Base-by-base conservation (phyloP, 2,329 filamentous ascomycete genomes). In the Leptodontidium sp. region DNA sequence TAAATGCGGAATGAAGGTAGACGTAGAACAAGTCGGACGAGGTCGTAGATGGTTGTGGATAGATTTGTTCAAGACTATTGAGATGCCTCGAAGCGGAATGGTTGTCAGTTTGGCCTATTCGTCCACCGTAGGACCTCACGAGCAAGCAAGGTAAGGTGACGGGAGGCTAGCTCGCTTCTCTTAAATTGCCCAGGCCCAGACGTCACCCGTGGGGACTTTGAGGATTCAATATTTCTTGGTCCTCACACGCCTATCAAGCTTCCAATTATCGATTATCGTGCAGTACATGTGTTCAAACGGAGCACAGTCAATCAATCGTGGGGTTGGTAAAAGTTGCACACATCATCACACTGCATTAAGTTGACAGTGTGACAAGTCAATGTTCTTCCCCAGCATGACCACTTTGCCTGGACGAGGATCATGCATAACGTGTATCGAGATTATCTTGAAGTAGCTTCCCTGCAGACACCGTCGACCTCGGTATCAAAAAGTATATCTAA, bases 401-500 rank as follows among this genome's bases (percentile, higher is more conserved):
- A 40, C 17, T 15, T 38, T 66, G 50, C 53, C n/a, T 50, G 55
- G 43, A 59, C 14, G 63, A 45, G 53, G 55, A 66, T 65, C 66
- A 66, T 67, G 64, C 68, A 70, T 52, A 68, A 65, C 58, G 17
- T 63, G 69, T 71, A 61, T 70, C 68, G 69, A 63, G 65, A 52
- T 61, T 12, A 49, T 40, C n/a, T 50, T 49, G 17, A 50, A 57
- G 35, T 15, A 58, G 7, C 40, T 57, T 64, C 61, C 43, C 61
- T 67, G 65, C 24, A 24, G n/a, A 15, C 21, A 45, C 49, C 50
- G n/a, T 49, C 40, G 61, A 43, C 50, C 47, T 32, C 68, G 17
- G 21, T 29, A 50, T 72, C 65, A 77, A 71, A 74, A 78, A 66
- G 74, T 76, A 71, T 77, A 77, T 70, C 70, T 75, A 65, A 77